Evolutionary conservation across 495 filamentous ascomycete genomes (phyloP), one percentile per base, ranked within the genome.

Genomic region (Daldinia vernicosa): DNA sequence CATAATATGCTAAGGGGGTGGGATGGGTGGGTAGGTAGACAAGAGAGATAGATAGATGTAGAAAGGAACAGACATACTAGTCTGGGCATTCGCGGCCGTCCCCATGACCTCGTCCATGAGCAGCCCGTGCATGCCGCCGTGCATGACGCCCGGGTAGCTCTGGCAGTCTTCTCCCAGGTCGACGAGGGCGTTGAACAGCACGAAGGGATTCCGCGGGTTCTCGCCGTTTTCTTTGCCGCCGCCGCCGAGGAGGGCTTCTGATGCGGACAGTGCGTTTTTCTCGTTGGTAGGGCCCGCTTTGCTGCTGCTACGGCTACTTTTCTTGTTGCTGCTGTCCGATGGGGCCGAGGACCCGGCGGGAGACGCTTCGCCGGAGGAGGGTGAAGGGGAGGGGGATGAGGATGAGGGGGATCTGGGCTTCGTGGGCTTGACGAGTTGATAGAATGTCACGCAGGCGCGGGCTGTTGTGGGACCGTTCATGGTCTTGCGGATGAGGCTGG

Each of bases 51-150:
- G 19, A 26, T 9, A 27, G 1, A 27, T 22, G 19, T 9, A 22
- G 28, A 56, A 33, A 0, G 17, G 8, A 55, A 6, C 2, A 33
- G 4, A 65, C 76, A 43, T 15, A 77, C 75, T 9, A 32, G 59
- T n/a, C 60, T 78, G 74, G 17, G 57, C 14, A 27, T 74, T 75
- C 27, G 61, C 72, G 27, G 72, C 71, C 0, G 56, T 69, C 1
- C 89, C 88, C 77, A 87, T 84, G 1, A 79, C 77, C 74, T 81
- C 75, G 47, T 81, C 78, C 47, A 91, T 66, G 11, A 92, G 73
- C 8, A 85, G 83, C 19, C 84, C 85, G 43, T 86, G 81, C 37
- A 89, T 80, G 14, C 87, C 89, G 28, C 89, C 89, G 75, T 91
- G 89, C 51, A 83, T 78, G 19, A 86, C 80, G 17, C 84, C 77